phyloP scores from a whole-genome alignment of 345 rosid genomes.

The Mangifera indica region DNA sequence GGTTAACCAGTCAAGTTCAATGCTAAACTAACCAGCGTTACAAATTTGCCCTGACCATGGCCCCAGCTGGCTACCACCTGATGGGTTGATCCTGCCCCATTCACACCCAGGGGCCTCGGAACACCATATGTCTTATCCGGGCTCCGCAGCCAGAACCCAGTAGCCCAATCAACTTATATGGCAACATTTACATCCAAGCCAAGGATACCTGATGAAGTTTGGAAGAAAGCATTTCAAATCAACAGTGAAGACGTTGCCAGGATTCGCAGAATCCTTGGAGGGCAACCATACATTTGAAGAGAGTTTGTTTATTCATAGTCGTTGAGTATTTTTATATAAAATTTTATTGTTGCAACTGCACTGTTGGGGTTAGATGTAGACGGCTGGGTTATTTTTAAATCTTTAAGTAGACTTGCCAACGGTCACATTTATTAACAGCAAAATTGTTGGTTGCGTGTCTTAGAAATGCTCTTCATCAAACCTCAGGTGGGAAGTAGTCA shows the following conservation, averaged over 20 bases:
- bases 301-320: background rate
- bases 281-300: conserved; percentile 14
- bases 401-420: conserved; percentile 26
- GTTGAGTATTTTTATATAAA: background rate
- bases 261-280: conserved; percentile 49
- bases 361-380: background rate
- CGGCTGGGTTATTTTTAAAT: background rate
- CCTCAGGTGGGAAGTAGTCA: too few relatives aligned
- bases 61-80: conserved; percentile 43
- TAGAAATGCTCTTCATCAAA: too few relatives aligned
- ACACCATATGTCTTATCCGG: conserved; percentile 75
- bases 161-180: conserved; percentile 51
- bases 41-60: conserved; percentile 70
- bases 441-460: conserved; percentile 9
- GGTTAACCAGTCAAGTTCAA: conserved; percentile 49
- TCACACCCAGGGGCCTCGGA: conserved; percentile 78
- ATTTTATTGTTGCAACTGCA: too few relatives aligned
- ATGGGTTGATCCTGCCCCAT: conserved; percentile 58
- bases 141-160: conserved; percentile 67
- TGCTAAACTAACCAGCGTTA: conserved; percentile 47
- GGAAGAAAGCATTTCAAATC: conserved; percentile 46
- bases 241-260: conserved; percentile 39
- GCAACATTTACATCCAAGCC: conserved; percentile 48
- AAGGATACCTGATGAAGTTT: conserved; percentile 34
- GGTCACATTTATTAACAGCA: conserved; percentile 5